Conservation (phyloP, 192 early-diverging fungal species). For the Backusella circina region DNA sequence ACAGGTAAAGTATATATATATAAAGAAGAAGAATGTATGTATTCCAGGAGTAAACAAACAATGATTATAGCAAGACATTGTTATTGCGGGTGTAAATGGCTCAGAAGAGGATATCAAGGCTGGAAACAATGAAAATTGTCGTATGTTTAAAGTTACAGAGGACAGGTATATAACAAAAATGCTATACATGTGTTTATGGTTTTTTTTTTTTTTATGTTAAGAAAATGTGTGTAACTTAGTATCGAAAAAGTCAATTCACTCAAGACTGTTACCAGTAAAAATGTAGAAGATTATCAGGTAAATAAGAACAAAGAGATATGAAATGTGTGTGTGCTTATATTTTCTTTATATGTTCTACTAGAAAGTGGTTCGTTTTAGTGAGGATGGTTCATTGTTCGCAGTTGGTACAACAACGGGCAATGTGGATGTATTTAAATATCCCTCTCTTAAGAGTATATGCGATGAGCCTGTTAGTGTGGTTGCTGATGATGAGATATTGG, state of each 20-base stretch:
- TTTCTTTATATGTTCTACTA: conserved; percentile 18
- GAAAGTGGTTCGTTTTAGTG: conserved; percentile 61
- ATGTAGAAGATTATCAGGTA: conserved; percentile 57
- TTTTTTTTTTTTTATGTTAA: neutral
- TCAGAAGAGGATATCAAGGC: conserved; percentile 52
- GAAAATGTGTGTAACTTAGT: neutral
- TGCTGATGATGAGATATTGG: conserved; percentile 57
- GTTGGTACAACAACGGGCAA: conserved; percentile 71
- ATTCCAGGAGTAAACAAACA: neutral
- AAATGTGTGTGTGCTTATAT: neutral
- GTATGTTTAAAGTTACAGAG: conserved; percentile 63
- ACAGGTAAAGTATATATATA: conserved; percentile 42
- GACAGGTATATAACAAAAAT: conserved; percentile 26
- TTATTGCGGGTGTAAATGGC: conserved; percentile 73
- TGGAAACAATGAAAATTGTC: conserved; percentile 78
- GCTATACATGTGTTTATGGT: neutral
- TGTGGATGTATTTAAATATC: conserved; percentile 59
- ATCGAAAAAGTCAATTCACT: conserved; percentile 16
- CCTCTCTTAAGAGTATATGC: conserved; percentile 43
- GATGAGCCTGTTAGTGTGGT: conserved; percentile 59
- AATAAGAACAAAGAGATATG: neutral
- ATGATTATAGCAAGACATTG: conserved; percentile 42
- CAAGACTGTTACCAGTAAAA: conserved; percentile 48
- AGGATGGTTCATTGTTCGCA: conserved; percentile 60
- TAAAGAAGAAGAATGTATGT: neutral